Conservation (phyloP, 2,329 filamentous ascomycete genomes). For the Aspergillus sp. region DNA sequence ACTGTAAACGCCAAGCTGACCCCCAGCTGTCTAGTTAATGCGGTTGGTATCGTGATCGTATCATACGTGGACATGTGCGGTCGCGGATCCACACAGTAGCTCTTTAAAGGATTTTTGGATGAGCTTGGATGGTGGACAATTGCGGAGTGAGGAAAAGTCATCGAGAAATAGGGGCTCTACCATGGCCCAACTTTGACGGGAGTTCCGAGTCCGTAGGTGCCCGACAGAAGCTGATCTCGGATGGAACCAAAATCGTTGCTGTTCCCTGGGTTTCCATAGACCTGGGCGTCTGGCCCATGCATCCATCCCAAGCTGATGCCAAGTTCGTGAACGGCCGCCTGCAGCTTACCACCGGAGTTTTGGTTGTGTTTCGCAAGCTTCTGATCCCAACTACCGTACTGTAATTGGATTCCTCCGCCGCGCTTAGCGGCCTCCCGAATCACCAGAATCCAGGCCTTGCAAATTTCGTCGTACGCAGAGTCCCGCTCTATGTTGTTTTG, state of each 20-base stretch:
- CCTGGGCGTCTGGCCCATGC: slow-evolving; percentile 45
- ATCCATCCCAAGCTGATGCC: slow-evolving; percentile 76
- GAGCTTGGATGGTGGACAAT: neutral
- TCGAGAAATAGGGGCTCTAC: slow-evolving; percentile 35
- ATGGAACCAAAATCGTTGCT: slow-evolving; percentile 47
- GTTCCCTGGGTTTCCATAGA: slow-evolving; percentile 30
- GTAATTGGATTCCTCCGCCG: slow-evolving; percentile 83
- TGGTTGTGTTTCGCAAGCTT: slow-evolving; percentile 84
- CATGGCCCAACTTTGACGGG: slow-evolving; percentile 58
- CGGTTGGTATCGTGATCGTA: slow-evolving; percentile 47
- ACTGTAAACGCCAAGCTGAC: slow-evolving; percentile 41
- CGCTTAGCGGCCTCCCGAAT: slow-evolving; percentile 88
- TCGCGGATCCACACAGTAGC: slow-evolving; percentile 23
- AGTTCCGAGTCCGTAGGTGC: slow-evolving; percentile 55
- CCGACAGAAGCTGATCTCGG: slow-evolving; percentile 57
- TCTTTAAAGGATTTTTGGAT: slow-evolving; percentile 14
- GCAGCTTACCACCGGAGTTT: slow-evolving; percentile 77
- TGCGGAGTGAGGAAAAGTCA: slow-evolving; percentile 4
- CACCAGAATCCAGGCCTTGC: slow-evolving; percentile 87
- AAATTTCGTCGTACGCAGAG: slow-evolving; percentile 93
- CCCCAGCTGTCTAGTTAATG: slow-evolving; percentile 43
- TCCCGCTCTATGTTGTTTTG: slow-evolving; percentile 91
- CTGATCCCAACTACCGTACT: slow-evolving; percentile 91
- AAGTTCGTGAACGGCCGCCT: slow-evolving; percentile 76
- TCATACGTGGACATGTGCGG: slow-evolving; percentile 38